Base-by-base conservation (phyloP, 495 filamentous ascomycete genomes). In the Delitschia confertaspora region DNA sequence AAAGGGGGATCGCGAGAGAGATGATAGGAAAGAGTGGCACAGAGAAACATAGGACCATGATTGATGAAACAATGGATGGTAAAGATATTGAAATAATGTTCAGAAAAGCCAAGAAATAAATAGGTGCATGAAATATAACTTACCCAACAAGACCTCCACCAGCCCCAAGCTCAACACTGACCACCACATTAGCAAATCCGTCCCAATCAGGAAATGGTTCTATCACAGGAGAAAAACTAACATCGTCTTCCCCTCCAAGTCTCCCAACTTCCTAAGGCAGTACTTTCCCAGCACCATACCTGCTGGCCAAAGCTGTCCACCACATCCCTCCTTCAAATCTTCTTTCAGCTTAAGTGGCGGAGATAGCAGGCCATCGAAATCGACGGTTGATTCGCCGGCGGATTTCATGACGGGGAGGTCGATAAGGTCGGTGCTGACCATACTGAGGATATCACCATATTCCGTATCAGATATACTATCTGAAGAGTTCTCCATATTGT, bases 221-320 rank as follows among this genome's bases (percentile, higher is more conserved):
- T n/a, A n/a, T n/a, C n/a, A n/a, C n/a, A n/a, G n/a, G n/a, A n/a
- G n/a, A n/a, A n/a, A n/a, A 51, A 81, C 82, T 59, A 57, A 93
- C 88, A 95, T 88, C 57, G 75, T 73, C 46, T 80, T 78, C 17
- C 72, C 68, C 41, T 64, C 59, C 47, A 95, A 53, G 34, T 72
- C 63, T 19, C 72, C 65, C 45, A 65, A 60, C 48, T 76, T 76
- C 36, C 76, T 70, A 25, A 98, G 68, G 66, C 95, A 68, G 58
- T 95, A 93, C 59, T 80, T 85, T 7, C 80, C 75, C 19, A 98
- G 65, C 2, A 88, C 78, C 76, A 88, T 82, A 7, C 91, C 91
- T 1, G 91, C 91, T 0, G 88, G 91, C 91, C 91, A 96, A 10
- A 93, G 67, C 58, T 87, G 81, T 1, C 91, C 91, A 11, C 91